Evolutionary conservation across 257 asterid species (phyloP).

Genomic region (Nicotiana sylvestris): DNA sequence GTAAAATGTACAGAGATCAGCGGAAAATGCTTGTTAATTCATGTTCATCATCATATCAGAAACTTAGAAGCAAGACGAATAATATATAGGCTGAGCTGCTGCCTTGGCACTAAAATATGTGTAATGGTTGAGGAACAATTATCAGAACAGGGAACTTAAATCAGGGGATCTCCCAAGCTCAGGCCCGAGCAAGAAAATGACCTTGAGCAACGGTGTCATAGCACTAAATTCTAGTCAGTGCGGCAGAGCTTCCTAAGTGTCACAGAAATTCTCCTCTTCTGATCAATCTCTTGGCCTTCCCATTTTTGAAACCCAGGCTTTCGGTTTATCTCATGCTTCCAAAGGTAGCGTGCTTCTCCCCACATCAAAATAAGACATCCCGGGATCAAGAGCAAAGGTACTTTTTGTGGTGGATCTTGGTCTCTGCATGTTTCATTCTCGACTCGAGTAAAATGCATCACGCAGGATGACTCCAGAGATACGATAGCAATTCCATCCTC

Average conservation of each 20-base stretch:
- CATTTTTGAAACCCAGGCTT: constrained; percentile 67
- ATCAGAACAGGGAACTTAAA: neutral
- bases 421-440: constrained; percentile 15
- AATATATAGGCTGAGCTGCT: no score
- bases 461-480: constrained; percentile 71
- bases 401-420: constrained; percentile 15
- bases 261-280: constrained; percentile 64
- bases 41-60: no score
- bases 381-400: constrained; percentile 60
- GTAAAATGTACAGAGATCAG: no score
- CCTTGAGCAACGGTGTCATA: neutral
- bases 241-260: constrained; percentile 67
- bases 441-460: constrained; percentile 66
- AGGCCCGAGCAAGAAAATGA: neutral
- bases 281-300: constrained; percentile 58
- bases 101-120: no score
- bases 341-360: constrained; percentile 81
- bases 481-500: constrained; percentile 87
- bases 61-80: no score
- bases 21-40: no score
- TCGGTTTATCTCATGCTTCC: constrained; percentile 92
- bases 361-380: constrained; percentile 77
- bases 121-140: neutral
- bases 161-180: neutral
- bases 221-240: constrained; percentile 9